These are phyloP conservation scores for Pseudoperonospora humuli DNA, from an alignment of 352 stramenopile species.

Conservation along the genomic window DNA sequence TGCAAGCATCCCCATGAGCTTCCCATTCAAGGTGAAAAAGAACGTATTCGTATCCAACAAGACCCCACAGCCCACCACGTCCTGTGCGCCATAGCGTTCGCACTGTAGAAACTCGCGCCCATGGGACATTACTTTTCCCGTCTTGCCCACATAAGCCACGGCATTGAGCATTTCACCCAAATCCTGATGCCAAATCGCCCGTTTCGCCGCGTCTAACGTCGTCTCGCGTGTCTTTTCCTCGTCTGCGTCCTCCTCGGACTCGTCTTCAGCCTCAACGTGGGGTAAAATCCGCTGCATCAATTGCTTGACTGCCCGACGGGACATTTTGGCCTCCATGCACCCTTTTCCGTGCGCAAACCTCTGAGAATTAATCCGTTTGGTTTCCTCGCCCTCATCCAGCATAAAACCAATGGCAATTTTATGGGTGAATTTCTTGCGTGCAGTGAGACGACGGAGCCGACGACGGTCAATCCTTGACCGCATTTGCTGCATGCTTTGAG, in stretches of 20 bases:
- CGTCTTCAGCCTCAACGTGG: neutral
- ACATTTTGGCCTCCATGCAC: slow-evolving; percentile 10
- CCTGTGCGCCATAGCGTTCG: slow-evolving; percentile 38
- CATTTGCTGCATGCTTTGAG: slow-evolving; percentile 34
- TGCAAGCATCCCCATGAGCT: slow-evolving; percentile 35
- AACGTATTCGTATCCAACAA: slow-evolving; percentile 55
- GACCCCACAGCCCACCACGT: slow-evolving; percentile 54
- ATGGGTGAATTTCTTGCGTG: slow-evolving; percentile 35
- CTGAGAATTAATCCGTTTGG: too few species aligned
- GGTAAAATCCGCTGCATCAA: slow-evolving; percentile 20
- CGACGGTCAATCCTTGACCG: slow-evolving; percentile 32
- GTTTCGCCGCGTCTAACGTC: neutral
- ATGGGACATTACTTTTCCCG: slow-evolving; percentile 41
- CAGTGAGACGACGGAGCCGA: slow-evolving; percentile 19
- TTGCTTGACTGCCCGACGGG: slow-evolving; percentile 18
- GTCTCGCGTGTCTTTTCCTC: slow-evolving; percentile 9
- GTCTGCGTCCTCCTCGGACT: slow-evolving; percentile 6
- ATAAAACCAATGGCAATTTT: slow-evolving; percentile 44
- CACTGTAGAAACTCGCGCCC: slow-evolving; percentile 41
- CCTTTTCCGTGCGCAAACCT: slow-evolving; percentile 2
- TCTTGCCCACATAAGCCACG: slow-evolving; percentile 50
- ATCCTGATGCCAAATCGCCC: slow-evolving; percentile 25
- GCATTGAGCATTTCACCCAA: slow-evolving; percentile 32
- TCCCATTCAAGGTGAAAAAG: slow-evolving; percentile 65
- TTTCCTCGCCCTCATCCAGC: slow-evolving; percentile 17